Evolutionary conservation across 441 rosid genomes (phyloP), one percentile per base, ranked within the genome.

Genomic region (Pelargonium australe): DNA sequence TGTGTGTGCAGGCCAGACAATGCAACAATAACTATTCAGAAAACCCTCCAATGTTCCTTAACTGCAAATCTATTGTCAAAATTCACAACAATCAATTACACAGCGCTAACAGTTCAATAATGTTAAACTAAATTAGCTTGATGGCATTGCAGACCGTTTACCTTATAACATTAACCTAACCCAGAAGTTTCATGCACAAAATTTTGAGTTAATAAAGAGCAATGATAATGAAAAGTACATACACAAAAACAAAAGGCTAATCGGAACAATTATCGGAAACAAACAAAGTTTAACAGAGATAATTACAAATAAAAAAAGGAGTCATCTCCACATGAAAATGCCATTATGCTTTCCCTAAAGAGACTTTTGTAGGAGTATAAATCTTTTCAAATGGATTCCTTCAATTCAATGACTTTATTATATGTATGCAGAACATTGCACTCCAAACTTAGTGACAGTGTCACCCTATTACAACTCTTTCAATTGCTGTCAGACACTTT

Each of bases 371-470:
- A 13, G 58, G 44, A 74, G 75, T 71, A 74, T 68, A 82, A 70
- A 80, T 80, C 79, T 77, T 77, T 79, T 74, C 77, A 76, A 66
- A 57, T 68, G 68, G 83, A 84, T 84, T 81, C 81, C 70, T 78
- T 80, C 77, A 63, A 73, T 65, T 72, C 31, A 28, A 28, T 28
- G 31, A 75, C 83, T 76, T 84, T 73, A 69, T 55, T 28, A 28
- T 28, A 28, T n/a, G n/a, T 28, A 28, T 28, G 31, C 31, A 28
- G 76, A 77, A 74, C 72, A 79, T 73, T 80, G 63, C 57, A 14
- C 40, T 72, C 55, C 74, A 58, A 72, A 69, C 72, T 68, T 64
- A 75, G 80, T 63, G 73, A 77, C 78, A 70, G 74, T 79, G 17
- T 9, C 70, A 67, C 79, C 75, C 57, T 73, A 63, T 68, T 65